Conservation (phyloP, 1,284 basidiomycete species). For the Neonothopanus nambi region DNA sequence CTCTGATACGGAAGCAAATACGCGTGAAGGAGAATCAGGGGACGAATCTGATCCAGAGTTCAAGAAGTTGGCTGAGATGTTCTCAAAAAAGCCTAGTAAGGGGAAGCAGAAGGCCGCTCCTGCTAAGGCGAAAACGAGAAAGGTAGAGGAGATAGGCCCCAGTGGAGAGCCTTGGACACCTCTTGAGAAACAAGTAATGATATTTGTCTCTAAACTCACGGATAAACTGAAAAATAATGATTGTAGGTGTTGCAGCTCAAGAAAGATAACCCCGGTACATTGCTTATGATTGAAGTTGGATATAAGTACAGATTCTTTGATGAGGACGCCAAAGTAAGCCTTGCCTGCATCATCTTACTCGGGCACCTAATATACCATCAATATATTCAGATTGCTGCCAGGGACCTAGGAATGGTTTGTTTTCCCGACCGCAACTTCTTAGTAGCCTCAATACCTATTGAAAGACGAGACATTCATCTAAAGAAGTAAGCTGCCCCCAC, state of each 20-base stretch:
- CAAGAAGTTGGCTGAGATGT: slow-evolving; percentile 46
- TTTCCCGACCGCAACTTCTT: slow-evolving; percentile 81
- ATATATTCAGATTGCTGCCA: slow-evolving; percentile 68
- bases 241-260: slow-evolving; percentile 69
- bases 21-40: slow-evolving; percentile 22
- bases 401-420: slow-evolving; percentile 81
- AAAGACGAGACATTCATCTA: slow-evolving; percentile 83
- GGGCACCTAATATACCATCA: slow-evolving; percentile 4
- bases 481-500: slow-evolving; percentile 63
- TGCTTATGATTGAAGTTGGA: slow-evolving; percentile 87
- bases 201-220: neutral
- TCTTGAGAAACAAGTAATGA: slow-evolving; percentile 80
- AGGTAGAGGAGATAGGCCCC: slow-evolving; percentile 63
- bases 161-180: slow-evolving; percentile 82
- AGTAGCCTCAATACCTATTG: slow-evolving; percentile 81
- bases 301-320: slow-evolving; percentile 91
- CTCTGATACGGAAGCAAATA: no score
- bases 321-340: slow-evolving; percentile 78
- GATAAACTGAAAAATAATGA: slow-evolving; percentile 3
- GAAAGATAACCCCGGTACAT: slow-evolving; percentile 68
- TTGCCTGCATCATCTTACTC: neutral
- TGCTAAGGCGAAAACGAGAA: slow-evolving; percentile 35
- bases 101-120: slow-evolving; percentile 27
- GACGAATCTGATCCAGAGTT: slow-evolving; percentile 51
- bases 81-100: slow-evolving; percentile 42